Evolutionary conservation across 176 grass and related monocot species (phyloP), one percentile per base, ranked within the genome.

Genomic region (Musa troglodytarum): DNA sequence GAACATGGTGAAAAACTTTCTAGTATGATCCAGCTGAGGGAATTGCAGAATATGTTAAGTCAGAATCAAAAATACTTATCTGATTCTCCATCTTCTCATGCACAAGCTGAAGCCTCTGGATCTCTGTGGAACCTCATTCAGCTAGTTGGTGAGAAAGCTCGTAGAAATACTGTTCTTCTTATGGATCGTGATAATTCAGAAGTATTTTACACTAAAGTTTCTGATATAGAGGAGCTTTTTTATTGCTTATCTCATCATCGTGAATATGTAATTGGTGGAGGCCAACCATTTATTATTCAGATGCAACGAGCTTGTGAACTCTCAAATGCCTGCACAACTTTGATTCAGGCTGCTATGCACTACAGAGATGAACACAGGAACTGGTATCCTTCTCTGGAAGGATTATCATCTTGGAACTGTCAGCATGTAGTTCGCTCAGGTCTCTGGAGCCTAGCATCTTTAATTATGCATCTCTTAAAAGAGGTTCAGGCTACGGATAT

Each of bases 141-240:
- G 76, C 79, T 98, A 78, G 88, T 98, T 82, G 95, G 95, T 78
- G 95, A 98, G 84, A 91, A 89, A 89, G 84, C 90, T 71, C 90
- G 95, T 64, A 84, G 95, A 81, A 93, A 98, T 76, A 93, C 77
- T 67, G 86, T 94, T 83, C 88, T 94, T 52, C 85, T 98, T 62
- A 93, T 98, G 95, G 95, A 98, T 57, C 90, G 95, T 73, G 95
- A 98, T 81, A 98, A 98, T 86, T 84, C 87, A 56, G 95, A 98
- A 91, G 95, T 98, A 69, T 98, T 98, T 83, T 98, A 98, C 69
- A 93, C 86, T 85, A 98, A 87, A 84, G 34, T 98, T 80, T 91
- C 90, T 82, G 90, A 94, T 54, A 83, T 94, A 89, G 95, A 94
- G 23, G 88, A 93, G 73, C 58, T 98, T 17, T 94, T 98, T 82